These are phyloP conservation scores for Candida silvicultrix DNA, from an alignment of 805 yeast genomes.

Conservation along the genomic window DNA sequence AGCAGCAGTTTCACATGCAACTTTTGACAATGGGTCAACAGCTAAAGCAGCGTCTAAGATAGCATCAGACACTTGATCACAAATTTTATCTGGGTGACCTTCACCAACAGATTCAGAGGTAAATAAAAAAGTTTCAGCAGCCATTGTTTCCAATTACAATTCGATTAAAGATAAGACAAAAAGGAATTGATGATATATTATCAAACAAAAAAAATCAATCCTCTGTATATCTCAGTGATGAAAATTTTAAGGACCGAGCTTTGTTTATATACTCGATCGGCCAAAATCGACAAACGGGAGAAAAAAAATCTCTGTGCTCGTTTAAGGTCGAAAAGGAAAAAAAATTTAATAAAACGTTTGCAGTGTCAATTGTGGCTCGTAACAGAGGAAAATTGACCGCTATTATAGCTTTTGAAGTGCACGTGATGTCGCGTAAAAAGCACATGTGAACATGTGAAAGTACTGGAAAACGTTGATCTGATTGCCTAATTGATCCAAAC, in stretches of 20 bases:
- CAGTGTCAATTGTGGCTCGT: neutral
- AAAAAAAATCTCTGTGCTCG: neutral
- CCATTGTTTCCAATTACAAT: too few relatives aligned
- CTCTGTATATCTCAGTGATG: too few relatives aligned
- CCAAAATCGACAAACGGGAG: neutral
- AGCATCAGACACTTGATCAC: slow-evolving; percentile 99
- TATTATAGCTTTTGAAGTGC: too few relatives aligned
- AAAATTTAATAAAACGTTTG: neutral
- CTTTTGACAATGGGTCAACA: slow-evolving; percentile 95
- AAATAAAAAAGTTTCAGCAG: slow-evolving; percentile 47
- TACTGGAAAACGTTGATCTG: neutral
- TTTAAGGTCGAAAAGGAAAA: neutral
- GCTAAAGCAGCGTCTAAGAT: slow-evolving; percentile 95
- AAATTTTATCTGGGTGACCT: slow-evolving; percentile 93
- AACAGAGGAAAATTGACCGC: too few relatives aligned
- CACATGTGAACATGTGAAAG: neutral
- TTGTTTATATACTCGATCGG: neutral
- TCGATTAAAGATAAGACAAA: too few relatives aligned
- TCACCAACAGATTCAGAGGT: slow-evolving; percentile 92
- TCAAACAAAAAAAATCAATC: too few relatives aligned
- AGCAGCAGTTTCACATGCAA: slow-evolving; percentile 98
- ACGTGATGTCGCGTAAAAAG: neutral
- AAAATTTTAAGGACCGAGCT: neutral
- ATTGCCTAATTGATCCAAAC: too few relatives aligned
- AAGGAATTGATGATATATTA: too few relatives aligned